Evolutionary conservation across 768 basidiomycete genomes (phyloP), one percentile per base, ranked within the genome.

Genomic region (Trametes cinnabarina): DNA sequence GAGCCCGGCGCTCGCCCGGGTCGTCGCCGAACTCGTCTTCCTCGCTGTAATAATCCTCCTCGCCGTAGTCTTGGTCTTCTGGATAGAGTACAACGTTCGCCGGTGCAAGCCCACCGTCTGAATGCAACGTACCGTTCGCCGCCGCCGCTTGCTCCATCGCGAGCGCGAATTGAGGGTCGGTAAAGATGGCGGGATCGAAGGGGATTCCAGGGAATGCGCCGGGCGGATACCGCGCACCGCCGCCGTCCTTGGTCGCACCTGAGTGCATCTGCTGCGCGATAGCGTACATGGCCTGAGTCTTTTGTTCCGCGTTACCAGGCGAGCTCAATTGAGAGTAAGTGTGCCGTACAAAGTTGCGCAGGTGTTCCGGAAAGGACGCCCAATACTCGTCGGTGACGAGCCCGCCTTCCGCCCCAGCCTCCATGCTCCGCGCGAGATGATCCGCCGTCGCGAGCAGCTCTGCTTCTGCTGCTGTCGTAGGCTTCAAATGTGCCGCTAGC

Each of bases 211-310:
- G 74, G 63, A 72, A 75, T 63, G 76, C 68, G 23, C 76, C 77
- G 10, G 77, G 73, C 9, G 77, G 74, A 68, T 74, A 75, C 48
- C 76, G 73, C 51, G 62, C 61, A 42, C 51, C 62, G 41, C 51
- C 62, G 41, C 54, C 62, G 57, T 60, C 61, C 55, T 62, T 58
- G n/a, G 43, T 59, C 63, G 66, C 71, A 71, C 72, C 76, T 30
- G 77, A 75, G 66, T 77, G 82, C 34, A 86, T 84, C 71, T 84
- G 83, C 63, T 86, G 86, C 34, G 86, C 86, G 60, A 86, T 82
- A 51, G 83, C 77, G 66, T 85, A 84, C 83, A 87, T 84, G 8
- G 82, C 81, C 72, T 81, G 77, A 55, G 82, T 79, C 76, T 84
- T 77, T 54, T 68, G 65, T 44, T 72, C 69, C 62, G 66, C 66